Evolutionary conservation across 2,329 filamentous ascomycete species (phyloP), one percentile per base, ranked within the genome.

Genomic region (Aspergillus pseudoglaucus): DNA sequence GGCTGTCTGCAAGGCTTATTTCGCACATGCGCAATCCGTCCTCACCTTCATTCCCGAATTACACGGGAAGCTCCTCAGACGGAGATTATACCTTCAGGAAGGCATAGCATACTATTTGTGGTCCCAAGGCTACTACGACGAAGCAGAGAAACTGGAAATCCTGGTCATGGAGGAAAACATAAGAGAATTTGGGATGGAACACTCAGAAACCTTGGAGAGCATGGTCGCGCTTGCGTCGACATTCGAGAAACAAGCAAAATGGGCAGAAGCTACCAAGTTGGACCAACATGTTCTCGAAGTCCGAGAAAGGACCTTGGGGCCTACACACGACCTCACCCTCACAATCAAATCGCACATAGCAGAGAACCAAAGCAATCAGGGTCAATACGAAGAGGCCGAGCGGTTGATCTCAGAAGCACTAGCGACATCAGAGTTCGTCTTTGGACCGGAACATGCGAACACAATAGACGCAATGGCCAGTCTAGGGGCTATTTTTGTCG

Each of bases 321-420:
- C 44, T 2, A 49, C 54, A 12, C 50, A 59, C 47, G 42, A 45
- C 1, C 18, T 44, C 17, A 61, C 54, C 4, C 44, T 61, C 17
- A 57, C 32, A 3, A 55, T 48, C 32, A 56, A 57, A 42, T 22
- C 20, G 14, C 52, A 50, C 40, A 48, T 62, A 6, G 57, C 57
- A 23, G 50, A 42, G 18, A 52, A 44, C 10, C 55, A 50, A 17
- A 25, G 33, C 25, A 47, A 45, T 33, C 57, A 56, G 51, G 53
- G 52, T 6, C 50, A 47, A 8, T 47, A 46, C 2, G 17, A 47
- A 27, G 47, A 55, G 35, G 57, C 59, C n/a, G n/a, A n/a, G n/a
- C n/a, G n/a, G n/a, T n/a, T n/a, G n/a, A n/a, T n/a, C n/a, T n/a
- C n/a, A n/a, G n/a, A n/a, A n/a, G n/a, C n/a, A n/a, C n/a, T n/a